Evolutionary conservation across 352 stramenopile genomes (phyloP).

Genomic region (Phytophthora europaea): DNA sequence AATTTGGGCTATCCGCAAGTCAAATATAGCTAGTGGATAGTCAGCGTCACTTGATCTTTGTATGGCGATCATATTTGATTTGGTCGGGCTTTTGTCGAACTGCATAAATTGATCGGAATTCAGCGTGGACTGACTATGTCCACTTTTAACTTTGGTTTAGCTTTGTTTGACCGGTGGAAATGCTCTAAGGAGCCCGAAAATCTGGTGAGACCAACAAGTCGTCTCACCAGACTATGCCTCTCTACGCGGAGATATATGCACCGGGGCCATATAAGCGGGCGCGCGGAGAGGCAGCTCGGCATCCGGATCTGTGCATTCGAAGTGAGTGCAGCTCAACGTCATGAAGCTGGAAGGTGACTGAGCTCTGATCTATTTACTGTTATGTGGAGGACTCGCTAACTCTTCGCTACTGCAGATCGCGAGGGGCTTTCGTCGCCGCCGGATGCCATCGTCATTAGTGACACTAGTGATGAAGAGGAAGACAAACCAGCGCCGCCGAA

Average conservation of each 20-base stretch:
- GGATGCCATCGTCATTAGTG: neutral
- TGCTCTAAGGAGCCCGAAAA: neutral
- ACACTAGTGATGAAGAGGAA: neutral
- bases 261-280: neutral
- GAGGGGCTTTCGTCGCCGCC: neutral
- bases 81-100: too few relatives aligned
- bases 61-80: too few relatives aligned
- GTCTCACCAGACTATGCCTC: neutral
- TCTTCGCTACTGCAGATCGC: neutral
- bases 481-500: neutral
- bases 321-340: neutral
- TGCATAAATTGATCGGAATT: too few relatives aligned
- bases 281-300: too few relatives aligned
- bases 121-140: too few relatives aligned
- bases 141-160: too few relatives aligned
- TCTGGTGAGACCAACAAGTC: neutral
- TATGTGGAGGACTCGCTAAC: neutral
- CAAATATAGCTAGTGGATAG: too few relatives aligned
- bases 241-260: neutral
- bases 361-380: too few relatives aligned
- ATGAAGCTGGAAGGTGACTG: too few relatives aligned
- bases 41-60: too few relatives aligned
- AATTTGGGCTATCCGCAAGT: too few relatives aligned
- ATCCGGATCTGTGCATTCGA: neutral
- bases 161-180: too few relatives aligned